Base-by-base conservation (phyloP, 1,139 yeast genomes). In the Suhomyces choctaworum region DNA sequence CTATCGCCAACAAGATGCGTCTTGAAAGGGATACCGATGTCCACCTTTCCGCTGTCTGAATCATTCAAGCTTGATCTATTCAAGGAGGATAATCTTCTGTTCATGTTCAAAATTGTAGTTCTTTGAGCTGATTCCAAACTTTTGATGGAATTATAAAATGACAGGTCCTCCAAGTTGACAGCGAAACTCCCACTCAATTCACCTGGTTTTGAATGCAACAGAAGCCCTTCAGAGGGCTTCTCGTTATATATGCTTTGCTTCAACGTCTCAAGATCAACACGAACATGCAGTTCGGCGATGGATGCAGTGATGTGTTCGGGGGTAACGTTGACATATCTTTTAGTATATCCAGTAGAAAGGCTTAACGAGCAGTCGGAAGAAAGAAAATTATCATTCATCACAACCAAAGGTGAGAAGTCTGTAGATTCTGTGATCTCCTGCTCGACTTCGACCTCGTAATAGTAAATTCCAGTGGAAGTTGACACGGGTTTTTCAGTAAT, bases 111-210 rank as follows among this genome's bases (percentile, higher is more conserved):
- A n/a, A 64, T 51, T 6, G 66, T 56, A 4, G 60, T 46, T 32
- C 73, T 53, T 34, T 54, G 62, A 19, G 48, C 33, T 4, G 64
- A 55, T 29, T 67, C 72, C 4, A 57, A 47, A 7, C 51, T 51
- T 36, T 64, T 66, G 29, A 59, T 50, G 4, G 75, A 66, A 39
- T 68, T 70, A 40, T 68, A 60, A 29, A 70, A 70, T 8, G 58
- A 50, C 50, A 65, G 65, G 39, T 68, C 71, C 34, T 68, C 70
- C 44, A 66, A 66, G 47, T 62, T 67, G 13, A 70, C 58, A 0
- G 73, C 75, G 49, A 60, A 66, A 42, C 73, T 68, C 1, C 73
- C 75, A 31, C 53, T 57, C 33, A 67, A 53, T 23, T 61, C 68
- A 5, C 73, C 73, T 2, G 73, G 73, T 36, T 55, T 60, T 16